phyloP scores from a whole-genome alignment of 2,329 filamentous ascomycete species.

The Setomelanomma holmii region DNA sequence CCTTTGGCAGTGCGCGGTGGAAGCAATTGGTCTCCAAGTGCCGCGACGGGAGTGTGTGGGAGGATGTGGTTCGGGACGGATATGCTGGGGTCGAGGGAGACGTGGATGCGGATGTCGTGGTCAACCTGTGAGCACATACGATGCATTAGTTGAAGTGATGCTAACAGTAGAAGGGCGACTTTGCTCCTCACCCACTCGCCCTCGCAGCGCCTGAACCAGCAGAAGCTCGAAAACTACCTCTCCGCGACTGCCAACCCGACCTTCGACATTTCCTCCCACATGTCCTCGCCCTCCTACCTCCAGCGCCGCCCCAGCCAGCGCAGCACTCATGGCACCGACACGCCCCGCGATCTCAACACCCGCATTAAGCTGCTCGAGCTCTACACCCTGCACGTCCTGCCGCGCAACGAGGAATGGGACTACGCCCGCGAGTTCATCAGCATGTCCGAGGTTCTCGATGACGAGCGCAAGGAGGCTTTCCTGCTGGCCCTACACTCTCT shows the following conservation, averaged over 20 bases:
- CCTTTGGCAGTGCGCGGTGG: slow-evolving; percentile 88
- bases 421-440: slow-evolving; percentile 91
- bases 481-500: slow-evolving; percentile 83
- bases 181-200: slow-evolving; percentile 89
- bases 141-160: background rate
- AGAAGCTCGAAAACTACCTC: slow-evolving; percentile 86
- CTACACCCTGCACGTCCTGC: slow-evolving; percentile 93
- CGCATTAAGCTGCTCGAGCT: slow-evolving; percentile 92
- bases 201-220: slow-evolving; percentile 83
- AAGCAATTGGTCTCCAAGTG: slow-evolving; percentile 81
- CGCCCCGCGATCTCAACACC: slow-evolving; percentile 81
- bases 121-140: slow-evolving; percentile 70
- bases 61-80: slow-evolving; percentile 84
- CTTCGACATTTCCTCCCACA: slow-evolving; percentile 72
- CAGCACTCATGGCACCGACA: slow-evolving; percentile 69
- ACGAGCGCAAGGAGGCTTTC: slow-evolving; percentile 89
- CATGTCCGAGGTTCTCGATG: slow-evolving; percentile 85
- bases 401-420: slow-evolving; percentile 93
- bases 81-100: slow-evolving; percentile 89
- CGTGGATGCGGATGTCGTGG: slow-evolving; percentile 93
- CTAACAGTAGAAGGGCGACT: slow-evolving; percentile 69
- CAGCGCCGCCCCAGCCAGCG: slow-evolving; percentile 41
- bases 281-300: slow-evolving; percentile 56
- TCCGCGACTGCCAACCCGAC: slow-evolving; percentile 76
- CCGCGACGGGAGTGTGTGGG: slow-evolving; percentile 91